These are phyloP conservation scores for Scenedesmus sp. DNA, from an alignment of 163 green algal genomes.

Conservation along the genomic window DNA sequence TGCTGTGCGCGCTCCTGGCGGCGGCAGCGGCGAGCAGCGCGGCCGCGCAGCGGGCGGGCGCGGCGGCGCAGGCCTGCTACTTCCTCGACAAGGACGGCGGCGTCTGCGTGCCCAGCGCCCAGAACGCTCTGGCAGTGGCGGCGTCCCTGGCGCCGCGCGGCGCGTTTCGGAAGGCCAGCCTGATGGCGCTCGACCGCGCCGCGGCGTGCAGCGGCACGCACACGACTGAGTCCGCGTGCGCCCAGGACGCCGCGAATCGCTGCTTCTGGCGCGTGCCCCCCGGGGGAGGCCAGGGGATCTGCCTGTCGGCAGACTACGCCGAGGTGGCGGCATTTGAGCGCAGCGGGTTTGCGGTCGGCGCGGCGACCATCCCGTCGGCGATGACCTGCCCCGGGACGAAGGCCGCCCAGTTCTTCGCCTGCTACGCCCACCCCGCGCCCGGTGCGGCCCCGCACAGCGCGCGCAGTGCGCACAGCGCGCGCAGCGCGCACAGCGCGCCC, in stretches of 20 bases:
- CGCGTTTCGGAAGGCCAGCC: constrained; percentile 21
- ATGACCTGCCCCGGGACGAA: constrained; percentile 31
- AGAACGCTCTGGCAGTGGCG: constrained; percentile 28
- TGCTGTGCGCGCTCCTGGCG: too few species aligned
- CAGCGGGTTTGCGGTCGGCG: neutral
- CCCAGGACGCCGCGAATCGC: constrained; percentile 11
- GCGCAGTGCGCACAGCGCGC: too few species aligned
- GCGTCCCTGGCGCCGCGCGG: neutral
- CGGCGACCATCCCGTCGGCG: constrained; percentile 15
- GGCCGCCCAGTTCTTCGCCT: constrained; percentile 26
- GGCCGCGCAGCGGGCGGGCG: too few species aligned
- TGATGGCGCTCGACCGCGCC: constrained; percentile 25
- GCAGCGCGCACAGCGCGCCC: too few species aligned
- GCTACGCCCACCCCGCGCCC: constrained; percentile 31
- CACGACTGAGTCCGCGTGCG: constrained; percentile 15
- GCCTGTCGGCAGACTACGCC: constrained; percentile 27
- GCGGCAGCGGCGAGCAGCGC: too few species aligned
- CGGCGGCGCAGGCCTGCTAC: neutral
- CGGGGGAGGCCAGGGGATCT: neutral
- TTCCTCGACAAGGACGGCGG: neutral
- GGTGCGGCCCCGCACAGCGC: too few species aligned
- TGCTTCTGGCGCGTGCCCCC: constrained; percentile 34
- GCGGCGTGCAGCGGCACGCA: constrained; percentile 2
- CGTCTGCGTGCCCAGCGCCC: neutral
- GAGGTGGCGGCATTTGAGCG: constrained; percentile 37